A percentile compares a stretch with the other conserved stretches of the same genome.
phyloP scores from a whole-genome alignment of 805 yeast species.

The Wickerhamiella qilinensis region DNA sequence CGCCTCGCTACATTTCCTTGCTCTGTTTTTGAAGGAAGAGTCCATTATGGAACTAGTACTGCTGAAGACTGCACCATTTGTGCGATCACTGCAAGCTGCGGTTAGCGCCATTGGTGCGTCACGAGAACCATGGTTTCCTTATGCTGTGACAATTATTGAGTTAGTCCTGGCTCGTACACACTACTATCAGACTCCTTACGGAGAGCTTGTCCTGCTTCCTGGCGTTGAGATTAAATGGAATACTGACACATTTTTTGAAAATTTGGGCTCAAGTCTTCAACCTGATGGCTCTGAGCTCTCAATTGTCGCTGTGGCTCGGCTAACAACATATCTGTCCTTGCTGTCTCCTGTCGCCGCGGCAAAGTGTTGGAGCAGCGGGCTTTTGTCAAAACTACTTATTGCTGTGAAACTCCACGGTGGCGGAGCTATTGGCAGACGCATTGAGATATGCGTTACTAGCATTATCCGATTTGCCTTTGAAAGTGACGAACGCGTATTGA shows the following conservation, averaged over 20 bases:
- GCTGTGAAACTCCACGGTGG: background rate
- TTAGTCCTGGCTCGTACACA: background rate
- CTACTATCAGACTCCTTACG: background rate
- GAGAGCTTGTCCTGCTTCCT: background rate
- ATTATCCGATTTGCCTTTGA: slow-evolving; percentile 1
- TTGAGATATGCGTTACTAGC: background rate
- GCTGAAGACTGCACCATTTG: background rate
- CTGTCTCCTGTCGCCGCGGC: background rate
- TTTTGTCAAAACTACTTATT: background rate
- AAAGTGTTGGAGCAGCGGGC: background rate
- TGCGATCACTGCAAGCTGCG: background rate
- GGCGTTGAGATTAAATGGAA: background rate
- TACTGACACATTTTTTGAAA: background rate
- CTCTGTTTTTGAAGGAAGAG: background rate
- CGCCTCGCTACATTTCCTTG: background rate
- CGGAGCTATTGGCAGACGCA: slow-evolving; percentile 1
- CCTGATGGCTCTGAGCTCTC: background rate
- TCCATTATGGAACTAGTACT: background rate
- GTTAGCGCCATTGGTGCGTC: background rate
- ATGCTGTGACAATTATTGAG: slow-evolving; percentile 2
- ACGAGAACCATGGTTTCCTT: background rate
- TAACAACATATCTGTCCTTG: background rate
- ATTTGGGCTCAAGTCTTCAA: background rate
- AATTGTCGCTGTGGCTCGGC: background rate
- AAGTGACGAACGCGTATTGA: background rate